Evolutionary conservation across 768 basidiomycete species (phyloP), one percentile per base, ranked within the genome.

Genomic region (Pisolithus microcarpus): DNA sequence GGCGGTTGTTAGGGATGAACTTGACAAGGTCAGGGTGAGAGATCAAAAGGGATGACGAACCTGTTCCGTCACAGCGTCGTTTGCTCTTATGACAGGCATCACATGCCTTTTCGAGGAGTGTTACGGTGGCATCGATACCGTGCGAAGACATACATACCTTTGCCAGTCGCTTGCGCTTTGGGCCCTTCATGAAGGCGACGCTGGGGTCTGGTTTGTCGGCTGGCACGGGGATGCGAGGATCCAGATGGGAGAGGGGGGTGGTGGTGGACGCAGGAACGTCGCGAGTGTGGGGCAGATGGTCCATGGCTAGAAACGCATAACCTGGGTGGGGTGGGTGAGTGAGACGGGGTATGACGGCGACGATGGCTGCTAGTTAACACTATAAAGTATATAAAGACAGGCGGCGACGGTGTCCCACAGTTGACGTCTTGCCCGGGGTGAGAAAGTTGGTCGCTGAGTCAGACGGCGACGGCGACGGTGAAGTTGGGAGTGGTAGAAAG

Each of bases 11-110:
- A 52, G 6, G 44, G 26, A 31, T 56, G 46, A 50, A 40, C 18
- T 49, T 37, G 46, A 43, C 34, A 50, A 54, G 43, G 51, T 37
- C 21, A 47, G 30, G 38, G 54, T 42, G 24, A 21, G 38, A 43
- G 34, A 34, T 15, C 11, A 34, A 3, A 18, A 23, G 26, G 45
- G 30, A 49, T 50, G 46, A 72, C 81, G 52, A 54, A 84, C 85
- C 82, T 54, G 84, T 87, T 30, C 87, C 87, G 67, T 89, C 87
- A 68, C 87, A 90, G 44, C 87, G 80, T 23, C 88, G 80, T 63
- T 91, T 91, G 69, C 81, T 84, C 66, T 85, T 87, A 64, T 91
- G 89, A 64, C 88, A 91, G 48, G 85, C 83, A 66, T 88, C 85
- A 67, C 88, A 90, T 45, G 88, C 77, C 77, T 78, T 51, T 31